phyloP scores from a whole-genome alignment of 2,329 filamentous ascomycete species.

The Phoma sp. region DNA sequence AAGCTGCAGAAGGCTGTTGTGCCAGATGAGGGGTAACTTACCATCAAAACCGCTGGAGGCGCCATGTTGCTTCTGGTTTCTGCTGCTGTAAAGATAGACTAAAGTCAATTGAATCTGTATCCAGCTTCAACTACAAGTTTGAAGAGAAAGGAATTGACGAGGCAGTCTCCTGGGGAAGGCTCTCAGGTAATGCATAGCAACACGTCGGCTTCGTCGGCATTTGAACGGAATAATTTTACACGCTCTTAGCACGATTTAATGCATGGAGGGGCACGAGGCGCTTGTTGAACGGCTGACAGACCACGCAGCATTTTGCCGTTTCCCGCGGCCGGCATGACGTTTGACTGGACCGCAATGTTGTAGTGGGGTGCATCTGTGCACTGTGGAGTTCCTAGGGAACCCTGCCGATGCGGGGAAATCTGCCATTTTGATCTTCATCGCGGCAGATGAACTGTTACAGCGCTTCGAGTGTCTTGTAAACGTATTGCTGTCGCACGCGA shows the following conservation, averaged over 20 bases:
- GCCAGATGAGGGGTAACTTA: conserved; percentile 28
- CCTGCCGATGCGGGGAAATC: conserved; percentile 9
- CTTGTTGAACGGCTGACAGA: conserved; percentile 21
- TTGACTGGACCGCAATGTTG: conserved; percentile 11
- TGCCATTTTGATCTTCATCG: conserved; percentile 3
- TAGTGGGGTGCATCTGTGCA: background rate
- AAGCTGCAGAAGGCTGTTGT: conserved; percentile 9
- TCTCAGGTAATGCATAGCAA: conserved; percentile 13
- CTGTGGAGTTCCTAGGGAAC: background rate
- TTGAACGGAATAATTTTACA: conserved; percentile 41
- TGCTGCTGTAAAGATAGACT: background rate
- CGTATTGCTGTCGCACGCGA: conserved; percentile 6
- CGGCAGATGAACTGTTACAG: background rate
- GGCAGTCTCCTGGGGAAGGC: conserved; percentile 15
- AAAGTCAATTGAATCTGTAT: conserved; percentile 11
- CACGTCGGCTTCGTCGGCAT: conserved; percentile 32
- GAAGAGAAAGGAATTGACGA: conserved; percentile 5
- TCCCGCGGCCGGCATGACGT: conserved; percentile 35
- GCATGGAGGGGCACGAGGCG: conserved; percentile 37
- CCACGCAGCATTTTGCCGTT: conserved; percentile 37
- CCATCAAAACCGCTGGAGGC: conserved; percentile 59
- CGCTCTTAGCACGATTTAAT: conserved; percentile 15
- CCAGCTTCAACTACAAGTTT: conserved; percentile 7
- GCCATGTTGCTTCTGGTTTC: conserved; percentile 49
- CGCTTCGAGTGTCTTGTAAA: conserved; percentile 1